Conservation (phyloP, 2,329 filamentous ascomycete species). For the Talaromyces pinophilus region DNA sequence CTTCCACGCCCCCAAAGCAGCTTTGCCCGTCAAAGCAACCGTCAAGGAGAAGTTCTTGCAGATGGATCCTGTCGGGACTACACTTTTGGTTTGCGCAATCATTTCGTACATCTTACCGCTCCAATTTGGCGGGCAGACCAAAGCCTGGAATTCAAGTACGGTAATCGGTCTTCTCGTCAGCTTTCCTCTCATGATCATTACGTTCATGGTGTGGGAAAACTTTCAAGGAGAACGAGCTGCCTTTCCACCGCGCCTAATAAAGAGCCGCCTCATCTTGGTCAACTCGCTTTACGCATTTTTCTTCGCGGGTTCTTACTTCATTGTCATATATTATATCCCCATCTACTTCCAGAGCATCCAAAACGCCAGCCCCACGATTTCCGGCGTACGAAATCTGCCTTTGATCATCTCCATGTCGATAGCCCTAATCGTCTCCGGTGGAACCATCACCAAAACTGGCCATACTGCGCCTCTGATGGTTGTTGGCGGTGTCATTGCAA, state of each 20-base stretch:
- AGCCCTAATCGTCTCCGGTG: background rate
- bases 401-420: conserved; percentile 31
- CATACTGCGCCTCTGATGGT: background rate
- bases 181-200: conserved; percentile 26
- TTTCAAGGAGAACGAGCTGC: conserved; percentile 28
- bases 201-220: conserved; percentile 23
- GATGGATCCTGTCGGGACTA: conserved; percentile 30
- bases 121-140: conserved; percentile 31
- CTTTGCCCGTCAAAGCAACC: conserved; percentile 3
- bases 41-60: conserved; percentile 28
- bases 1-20: conserved; percentile 27
- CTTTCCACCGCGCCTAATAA: conserved; percentile 29
- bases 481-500: background rate
- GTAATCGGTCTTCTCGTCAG: conserved; percentile 28
- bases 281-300: conserved; percentile 37
- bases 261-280: conserved; percentile 37
- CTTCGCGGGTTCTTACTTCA: conserved; percentile 35
- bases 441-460: background rate
- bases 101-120: conserved; percentile 29
- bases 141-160: conserved; percentile 27
- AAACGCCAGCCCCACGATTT: conserved; percentile 33
- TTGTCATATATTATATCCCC: conserved; percentile 37
- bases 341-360: conserved; percentile 22
- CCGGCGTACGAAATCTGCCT: conserved; percentile 46
- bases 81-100: conserved; percentile 27